Base-by-base conservation (phyloP, 176 grass and related monocot species). In the Juncus effusus region DNA sequence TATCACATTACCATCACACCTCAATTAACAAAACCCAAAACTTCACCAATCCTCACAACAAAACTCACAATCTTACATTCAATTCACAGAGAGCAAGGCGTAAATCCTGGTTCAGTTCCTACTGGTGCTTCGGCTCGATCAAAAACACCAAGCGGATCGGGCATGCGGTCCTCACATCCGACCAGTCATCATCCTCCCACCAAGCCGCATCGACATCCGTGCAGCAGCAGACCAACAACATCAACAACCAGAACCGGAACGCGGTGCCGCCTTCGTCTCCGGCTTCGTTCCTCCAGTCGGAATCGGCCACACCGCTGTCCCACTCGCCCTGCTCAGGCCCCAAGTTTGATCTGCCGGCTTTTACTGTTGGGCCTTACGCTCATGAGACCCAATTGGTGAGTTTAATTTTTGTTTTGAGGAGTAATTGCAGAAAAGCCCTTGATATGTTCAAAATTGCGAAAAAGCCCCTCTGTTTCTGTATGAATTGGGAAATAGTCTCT, bases 111-210 rank as follows among this genome's bases (percentile, higher is more conserved):
- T 82, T 99, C 65, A 82, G 85, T 2, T 36, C 64, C 13, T 90
- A 99, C 76, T 90, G 87, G 80, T 99, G 94, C 78, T 99, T 99
- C 76, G 89, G 94, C 9, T 80, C 85, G 65, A 82, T 89, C 37
- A 93, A 89, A 80, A 85, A 84, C 72, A 84, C 65, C 6, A 80
- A 69, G 8, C 80, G 85, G 10, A 89, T 99, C 7, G 74, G 84
- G 38, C 88, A 93, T 57, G 85, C 88, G 42, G 69, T 86, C 44
- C 83, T 99, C 77, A 85, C 73, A 38, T 85, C 94, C 8, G 85
- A 99, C 74, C 80, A 70, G 38, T 6, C 4, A 6, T 47, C 44
- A 47, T 28, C 19, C 19, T 28, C 19, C 19, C 19, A 28, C 19
- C 44, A 47, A 47, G 40, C 80, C 59, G n/a, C 75, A 74, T 80